These are phyloP conservation scores for Neurospora sp. DNA, from an alignment of 495 filamentous ascomycete species.

Conservation along the genomic window DNA sequence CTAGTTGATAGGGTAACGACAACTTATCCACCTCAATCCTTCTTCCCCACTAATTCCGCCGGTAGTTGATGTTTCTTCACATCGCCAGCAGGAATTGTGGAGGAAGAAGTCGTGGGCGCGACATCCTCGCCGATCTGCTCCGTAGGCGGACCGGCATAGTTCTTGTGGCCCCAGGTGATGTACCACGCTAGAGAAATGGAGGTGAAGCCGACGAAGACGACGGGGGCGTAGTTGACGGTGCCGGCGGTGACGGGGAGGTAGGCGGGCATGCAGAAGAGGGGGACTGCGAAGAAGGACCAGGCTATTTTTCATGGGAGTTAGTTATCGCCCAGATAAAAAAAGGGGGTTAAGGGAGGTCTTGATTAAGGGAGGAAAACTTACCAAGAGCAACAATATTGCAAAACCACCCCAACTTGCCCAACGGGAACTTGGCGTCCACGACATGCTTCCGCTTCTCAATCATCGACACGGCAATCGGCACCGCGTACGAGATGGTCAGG, in stretches of 20 bases:
- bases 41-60: neutral
- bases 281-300: slow-evolving; percentile 53
- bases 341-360: neutral
- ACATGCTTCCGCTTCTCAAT: slow-evolving; percentile 42
- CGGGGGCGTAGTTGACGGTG: slow-evolving; percentile 56
- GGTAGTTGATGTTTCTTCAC: slow-evolving; percentile 1
- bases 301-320: slow-evolving; percentile 18
- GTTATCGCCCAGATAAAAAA: slow-evolving; percentile 1
- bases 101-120: neutral
- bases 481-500: slow-evolving; percentile 47
- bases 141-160: slow-evolving; percentile 57
- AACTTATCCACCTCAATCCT: neutral
- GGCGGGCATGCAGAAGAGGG: slow-evolving; percentile 57
- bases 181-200: slow-evolving; percentile 37
- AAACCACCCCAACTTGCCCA: slow-evolving; percentile 44
- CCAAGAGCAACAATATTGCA: slow-evolving; percentile 46
- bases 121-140: slow-evolving; percentile 8
- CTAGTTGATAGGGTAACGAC: too few relatives aligned
- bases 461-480: slow-evolving; percentile 48
- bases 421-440: slow-evolving; percentile 42
- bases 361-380: slow-evolving; percentile 22
- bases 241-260: slow-evolving; percentile 47
- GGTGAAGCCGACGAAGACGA: slow-evolving; percentile 52
- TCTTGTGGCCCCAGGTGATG: slow-evolving; percentile 49
- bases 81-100: neutral